phyloP scores from a whole-genome alignment of 768 basidiomycete genomes.

The Kwoniella sp. region DNA sequence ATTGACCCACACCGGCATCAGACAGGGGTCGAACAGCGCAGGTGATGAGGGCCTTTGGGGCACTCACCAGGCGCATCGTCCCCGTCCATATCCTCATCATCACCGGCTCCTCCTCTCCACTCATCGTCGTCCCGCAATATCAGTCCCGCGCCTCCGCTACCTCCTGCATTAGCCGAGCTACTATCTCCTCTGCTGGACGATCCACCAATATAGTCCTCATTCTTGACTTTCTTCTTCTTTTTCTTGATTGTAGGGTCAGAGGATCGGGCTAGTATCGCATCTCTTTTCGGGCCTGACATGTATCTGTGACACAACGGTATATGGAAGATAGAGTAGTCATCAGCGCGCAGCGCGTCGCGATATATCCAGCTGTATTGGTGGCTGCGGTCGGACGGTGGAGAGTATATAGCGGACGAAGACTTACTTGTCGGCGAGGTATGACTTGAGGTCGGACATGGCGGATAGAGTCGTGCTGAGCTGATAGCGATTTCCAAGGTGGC shows the following conservation, averaged over 20 bases:
- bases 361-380: too few species aligned
- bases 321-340: background rate
- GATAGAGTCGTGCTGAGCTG: background rate
- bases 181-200: slow-evolving; percentile 37
- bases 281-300: slow-evolving; percentile 95
- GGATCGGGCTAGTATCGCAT: slow-evolving; percentile 79
- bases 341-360: background rate
- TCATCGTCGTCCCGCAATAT: slow-evolving; percentile 56
- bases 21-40: too few species aligned
- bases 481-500: background rate
- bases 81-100: slow-evolving; percentile 48
- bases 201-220: slow-evolving; percentile 49
- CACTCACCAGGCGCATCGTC: slow-evolving; percentile 55
- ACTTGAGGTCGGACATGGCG: slow-evolving; percentile 50
- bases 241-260: slow-evolving; percentile 54
- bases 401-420: too few species aligned
- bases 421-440: slow-evolving; percentile 54
- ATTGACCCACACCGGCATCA: too few species aligned
- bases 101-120: slow-evolving; percentile 25
- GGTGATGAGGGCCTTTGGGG: too few species aligned
- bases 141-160: slow-evolving; percentile 31
- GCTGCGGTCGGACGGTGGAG: too few species aligned
- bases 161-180: slow-evolving; percentile 23
- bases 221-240: slow-evolving; percentile 72
- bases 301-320: slow-evolving; percentile 63